Evolutionary conservation across 1,284 basidiomycete genomes (phyloP).

Genomic region (Ceratobasidium sp.): DNA sequence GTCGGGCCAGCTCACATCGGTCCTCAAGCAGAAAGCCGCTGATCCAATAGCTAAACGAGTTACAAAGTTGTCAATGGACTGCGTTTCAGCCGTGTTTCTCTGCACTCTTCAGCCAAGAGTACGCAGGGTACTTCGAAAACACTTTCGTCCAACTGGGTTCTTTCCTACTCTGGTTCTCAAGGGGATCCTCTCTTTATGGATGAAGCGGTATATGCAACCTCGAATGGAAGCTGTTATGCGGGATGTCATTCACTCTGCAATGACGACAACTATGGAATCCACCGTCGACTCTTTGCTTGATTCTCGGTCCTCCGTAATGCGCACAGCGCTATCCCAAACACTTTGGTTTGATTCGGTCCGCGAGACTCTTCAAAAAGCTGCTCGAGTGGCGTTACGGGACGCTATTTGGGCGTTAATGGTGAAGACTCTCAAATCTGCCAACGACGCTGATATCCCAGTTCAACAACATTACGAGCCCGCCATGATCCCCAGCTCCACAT

Average conservation of each 20-base stretch:
- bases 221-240: slow-evolving; percentile 40
- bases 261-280: slow-evolving; percentile 37
- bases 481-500: slow-evolving; percentile 10
- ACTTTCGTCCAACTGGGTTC: slow-evolving; percentile 41
- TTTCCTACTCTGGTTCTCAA: slow-evolving; percentile 15
- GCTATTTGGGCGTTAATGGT: slow-evolving; percentile 39
- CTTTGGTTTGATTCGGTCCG: slow-evolving; percentile 43
- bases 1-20: slow-evolving; percentile 13
- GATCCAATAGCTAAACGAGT: slow-evolving; percentile 24
- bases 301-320: slow-evolving; percentile 35
- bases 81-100: slow-evolving; percentile 41
- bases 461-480: slow-evolving; percentile 21
- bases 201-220: slow-evolving; percentile 41
- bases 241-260: slow-evolving; percentile 28
- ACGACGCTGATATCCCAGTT: slow-evolving; percentile 25
- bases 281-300: slow-evolving; percentile 29
- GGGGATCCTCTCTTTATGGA: slow-evolving; percentile 24
- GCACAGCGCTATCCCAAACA: slow-evolving; percentile 21
- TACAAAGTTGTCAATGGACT: slow-evolving; percentile 27
- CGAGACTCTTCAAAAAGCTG: slow-evolving; percentile 21
- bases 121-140: slow-evolving; percentile 35
- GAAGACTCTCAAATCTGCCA: slow-evolving; percentile 36
- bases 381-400: slow-evolving; percentile 36
- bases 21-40: slow-evolving; percentile 39
- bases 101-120: slow-evolving; percentile 21